phyloP scores from a whole-genome alignment of 2,329 filamentous ascomycete genomes.

The Pestalotiopsis sp. region DNA sequence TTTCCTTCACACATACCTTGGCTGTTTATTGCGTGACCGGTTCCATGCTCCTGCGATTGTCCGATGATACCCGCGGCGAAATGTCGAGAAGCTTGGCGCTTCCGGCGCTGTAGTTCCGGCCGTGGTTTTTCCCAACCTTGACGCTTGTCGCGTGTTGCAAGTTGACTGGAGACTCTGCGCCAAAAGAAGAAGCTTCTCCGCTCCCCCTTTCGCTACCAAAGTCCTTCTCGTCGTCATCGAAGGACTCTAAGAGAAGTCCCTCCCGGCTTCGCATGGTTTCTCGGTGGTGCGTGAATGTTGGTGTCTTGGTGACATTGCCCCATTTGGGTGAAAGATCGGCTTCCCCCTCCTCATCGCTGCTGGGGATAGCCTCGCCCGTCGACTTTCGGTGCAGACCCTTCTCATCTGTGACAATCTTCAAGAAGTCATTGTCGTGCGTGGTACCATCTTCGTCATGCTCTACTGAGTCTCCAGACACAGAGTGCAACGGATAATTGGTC shows the following conservation, averaged over 20 bases:
- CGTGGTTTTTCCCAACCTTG: constrained; percentile 66
- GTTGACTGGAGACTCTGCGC: constrained; percentile 33
- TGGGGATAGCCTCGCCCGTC: constrained; percentile 54
- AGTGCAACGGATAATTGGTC: constrained; percentile 38
- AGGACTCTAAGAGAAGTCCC: constrained; percentile 48
- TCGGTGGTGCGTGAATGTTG: constrained; percentile 51
- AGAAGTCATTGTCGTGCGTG: constrained; percentile 72
- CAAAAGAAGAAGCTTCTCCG: constrained; percentile 25
- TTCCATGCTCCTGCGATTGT: constrained; percentile 44
- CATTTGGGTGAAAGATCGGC: constrained; percentile 49
- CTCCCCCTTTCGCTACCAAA: constrained; percentile 22
- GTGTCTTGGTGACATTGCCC: constrained; percentile 54
- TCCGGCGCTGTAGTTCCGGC: constrained; percentile 74
- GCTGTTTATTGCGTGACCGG: constrained; percentile 26
- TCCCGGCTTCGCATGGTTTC: constrained; percentile 55
- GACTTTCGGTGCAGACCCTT: constrained; percentile 39
- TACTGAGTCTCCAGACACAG: constrained; percentile 55
- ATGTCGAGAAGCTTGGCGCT: constrained; percentile 77
- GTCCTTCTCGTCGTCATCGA: constrained; percentile 37
- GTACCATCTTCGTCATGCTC: constrained; percentile 61
- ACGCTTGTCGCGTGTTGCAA: constrained; percentile 72
- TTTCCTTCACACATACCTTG: constrained; percentile 8
- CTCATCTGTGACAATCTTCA: constrained; percentile 53
- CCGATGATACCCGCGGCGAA: constrained; percentile 55
- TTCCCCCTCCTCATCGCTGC: constrained; percentile 61